Evolutionary conservation across 768 basidiomycete species (phyloP).

Genomic region (Cubamyces sp.): DNA sequence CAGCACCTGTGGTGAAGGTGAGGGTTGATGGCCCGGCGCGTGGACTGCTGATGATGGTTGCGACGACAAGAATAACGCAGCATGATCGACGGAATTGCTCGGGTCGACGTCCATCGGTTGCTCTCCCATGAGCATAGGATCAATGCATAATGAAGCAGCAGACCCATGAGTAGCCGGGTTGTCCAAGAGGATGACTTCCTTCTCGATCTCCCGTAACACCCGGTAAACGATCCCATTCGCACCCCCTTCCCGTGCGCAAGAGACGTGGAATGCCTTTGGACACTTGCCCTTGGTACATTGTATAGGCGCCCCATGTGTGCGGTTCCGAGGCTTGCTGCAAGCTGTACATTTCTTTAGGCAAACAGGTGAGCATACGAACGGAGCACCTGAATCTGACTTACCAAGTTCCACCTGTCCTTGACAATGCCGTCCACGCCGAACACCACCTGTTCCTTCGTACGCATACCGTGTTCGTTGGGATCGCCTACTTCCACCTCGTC

Average conservation of each 20-base stretch:
- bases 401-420: slow-evolving; percentile 92
- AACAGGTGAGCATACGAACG: neutral
- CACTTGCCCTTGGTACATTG: slow-evolving; percentile 97
- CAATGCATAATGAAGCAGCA: slow-evolving; percentile 5
- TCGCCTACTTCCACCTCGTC: slow-evolving; percentile 59
- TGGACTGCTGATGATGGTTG: neutral
- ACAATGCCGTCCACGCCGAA: slow-evolving; percentile 89
- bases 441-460: slow-evolving; percentile 55
- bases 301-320: slow-evolving; percentile 78
- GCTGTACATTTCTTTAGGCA: slow-evolving; percentile 83
- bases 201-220: slow-evolving; percentile 72
- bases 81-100: neutral
- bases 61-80: neutral
- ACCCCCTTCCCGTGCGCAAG: slow-evolving; percentile 73
- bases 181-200: slow-evolving; percentile 75
- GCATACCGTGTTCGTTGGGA: slow-evolving; percentile 37
- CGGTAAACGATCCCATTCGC: slow-evolving; percentile 59
- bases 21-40: neutral
- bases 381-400: slow-evolving; percentile 42
- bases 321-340: slow-evolving; percentile 70
- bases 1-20: slow-evolving; percentile 41
- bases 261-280: slow-evolving; percentile 90
- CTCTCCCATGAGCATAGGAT: slow-evolving; percentile 4
- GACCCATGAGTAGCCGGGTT: slow-evolving; percentile 24
- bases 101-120: slow-evolving; percentile 42